These are phyloP conservation scores for Ogataea kodamae DNA, from an alignment of 805 yeast genomes.

Conservation along the genomic window DNA sequence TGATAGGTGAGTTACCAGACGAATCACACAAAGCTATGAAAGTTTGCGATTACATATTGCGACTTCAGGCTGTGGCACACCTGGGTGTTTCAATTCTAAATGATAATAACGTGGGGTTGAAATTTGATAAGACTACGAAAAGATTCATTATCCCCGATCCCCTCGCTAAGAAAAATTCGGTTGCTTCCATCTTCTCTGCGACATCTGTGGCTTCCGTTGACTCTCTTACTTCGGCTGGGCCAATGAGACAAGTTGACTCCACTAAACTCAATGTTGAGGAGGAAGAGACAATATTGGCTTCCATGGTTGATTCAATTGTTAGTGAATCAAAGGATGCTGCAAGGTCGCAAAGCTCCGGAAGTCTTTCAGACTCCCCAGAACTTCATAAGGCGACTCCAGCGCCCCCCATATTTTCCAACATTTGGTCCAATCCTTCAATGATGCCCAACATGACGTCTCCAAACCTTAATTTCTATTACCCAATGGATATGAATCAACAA, in stretches of 20 bases:
- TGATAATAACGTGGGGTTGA: slow-evolving; percentile 30
- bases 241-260: no score
- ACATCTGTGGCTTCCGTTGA: no score
- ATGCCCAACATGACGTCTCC: slow-evolving; percentile 1
- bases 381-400: slow-evolving; percentile 1
- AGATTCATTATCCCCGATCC: slow-evolving; percentile 17
- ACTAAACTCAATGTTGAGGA: slow-evolving; percentile 23
- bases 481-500: slow-evolving; percentile 3
- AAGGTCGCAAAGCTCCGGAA: slow-evolving; percentile 4
- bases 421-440: slow-evolving; percentile 12
- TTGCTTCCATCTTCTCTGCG: no score
- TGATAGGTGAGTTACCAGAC: slow-evolving; percentile 33
- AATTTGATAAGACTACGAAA: slow-evolving; percentile 19
- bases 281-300: slow-evolving; percentile 13
- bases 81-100: slow-evolving; percentile 29
- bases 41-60: slow-evolving; percentile 30
- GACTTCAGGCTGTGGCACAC: slow-evolving; percentile 35
- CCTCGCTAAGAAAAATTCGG: neutral
- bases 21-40: slow-evolving; percentile 27
- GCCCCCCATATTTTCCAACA: slow-evolving; percentile 12
- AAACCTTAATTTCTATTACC: slow-evolving; percentile 2
- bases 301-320: slow-evolving; percentile 33
- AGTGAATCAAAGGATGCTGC: slow-evolving; percentile 18
- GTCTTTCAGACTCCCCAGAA: slow-evolving; percentile 3
- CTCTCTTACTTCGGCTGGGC: no score